phyloP scores from a whole-genome alignment of 2,329 filamentous ascomycete species.

The Aspergillus sp. region DNA sequence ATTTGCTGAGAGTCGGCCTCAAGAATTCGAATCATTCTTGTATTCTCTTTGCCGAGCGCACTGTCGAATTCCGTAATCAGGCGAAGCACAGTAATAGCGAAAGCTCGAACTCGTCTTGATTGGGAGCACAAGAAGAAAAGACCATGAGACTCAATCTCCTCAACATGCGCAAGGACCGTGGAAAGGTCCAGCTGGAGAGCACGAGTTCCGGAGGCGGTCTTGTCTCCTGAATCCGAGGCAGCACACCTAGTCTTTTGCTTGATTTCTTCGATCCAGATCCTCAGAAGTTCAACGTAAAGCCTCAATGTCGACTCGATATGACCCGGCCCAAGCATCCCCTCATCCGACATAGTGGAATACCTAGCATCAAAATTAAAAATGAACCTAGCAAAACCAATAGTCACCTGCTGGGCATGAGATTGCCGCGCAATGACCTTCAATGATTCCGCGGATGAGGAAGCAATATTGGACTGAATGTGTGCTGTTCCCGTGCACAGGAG shows the following conservation, averaged over 20 bases:
- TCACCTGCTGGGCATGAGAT: slow-evolving; percentile 89
- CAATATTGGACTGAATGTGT: slow-evolving; percentile 90
- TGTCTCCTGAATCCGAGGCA: slow-evolving; percentile 63
- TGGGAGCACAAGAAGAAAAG: slow-evolving; percentile 97
- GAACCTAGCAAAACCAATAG: slow-evolving; percentile 92
- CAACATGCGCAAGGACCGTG: slow-evolving; percentile 86
- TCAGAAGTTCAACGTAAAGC: slow-evolving; percentile 87
- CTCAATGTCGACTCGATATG: slow-evolving; percentile 94
- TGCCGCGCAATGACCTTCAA: slow-evolving; percentile 94
- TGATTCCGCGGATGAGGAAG: slow-evolving; percentile 85
- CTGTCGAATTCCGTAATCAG: slow-evolving; percentile 92
- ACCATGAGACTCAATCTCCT: slow-evolving; percentile 94
- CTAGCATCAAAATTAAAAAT: slow-evolving; percentile 98
- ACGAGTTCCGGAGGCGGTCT: slow-evolving; percentile 64
- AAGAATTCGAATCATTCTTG: slow-evolving; percentile 84
- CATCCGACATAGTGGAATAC: slow-evolving; percentile 97
- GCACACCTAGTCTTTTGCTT: slow-evolving; percentile 78
- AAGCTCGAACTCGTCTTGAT: slow-evolving; percentile 81
- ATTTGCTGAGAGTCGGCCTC: slow-evolving; percentile 86
- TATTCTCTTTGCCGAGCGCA: slow-evolving; percentile 77
- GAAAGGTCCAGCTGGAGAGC: slow-evolving; percentile 81
- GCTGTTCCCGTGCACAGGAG: slow-evolving; percentile 94
- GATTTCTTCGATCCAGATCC: slow-evolving; percentile 98
- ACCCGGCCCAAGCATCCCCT: slow-evolving; percentile 87
- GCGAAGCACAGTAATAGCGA: slow-evolving; percentile 87